Evolutionary conservation across 306 rosid species (phyloP).

Genomic region (Lagenaria siceraria): DNA sequence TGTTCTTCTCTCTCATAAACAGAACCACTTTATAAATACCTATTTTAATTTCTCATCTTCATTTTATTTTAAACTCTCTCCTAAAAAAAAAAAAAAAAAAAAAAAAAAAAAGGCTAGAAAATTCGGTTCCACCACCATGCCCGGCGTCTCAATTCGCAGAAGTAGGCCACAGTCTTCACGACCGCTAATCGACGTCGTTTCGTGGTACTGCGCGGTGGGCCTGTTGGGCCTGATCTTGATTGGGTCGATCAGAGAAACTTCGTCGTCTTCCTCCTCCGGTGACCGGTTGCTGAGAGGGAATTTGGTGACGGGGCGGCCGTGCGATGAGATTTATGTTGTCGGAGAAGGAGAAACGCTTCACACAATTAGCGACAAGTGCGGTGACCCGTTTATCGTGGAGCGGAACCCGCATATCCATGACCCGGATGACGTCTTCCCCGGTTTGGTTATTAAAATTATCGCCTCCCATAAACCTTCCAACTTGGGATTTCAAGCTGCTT

Average conservation of each 20-base stretch:
- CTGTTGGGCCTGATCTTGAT: neutral
- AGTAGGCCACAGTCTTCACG: neutral
- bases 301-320: neutral
- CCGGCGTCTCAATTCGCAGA: neutral
- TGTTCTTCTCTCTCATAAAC: neutral
- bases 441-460: slow-evolving; percentile 65
- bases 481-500: neutral
- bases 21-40: neutral
- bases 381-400: slow-evolving; percentile 72
- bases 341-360: slow-evolving; percentile 78
- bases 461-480: neutral
- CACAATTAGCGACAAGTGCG: slow-evolving; percentile 71
- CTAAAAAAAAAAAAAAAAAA: neutral
- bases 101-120: neutral
- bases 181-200: neutral
- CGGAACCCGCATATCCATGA: slow-evolving; percentile 81
- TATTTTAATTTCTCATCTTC: neutral
- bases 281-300: neutral
- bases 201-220: neutral
- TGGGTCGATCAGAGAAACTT: neutral
- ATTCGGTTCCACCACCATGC: neutral
- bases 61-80: neutral
- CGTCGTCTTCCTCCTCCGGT: neutral
- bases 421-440: slow-evolving; percentile 82
- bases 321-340: slow-evolving; percentile 36